A percentile compares a stretch with the other conserved stretches of the same genome.
Evolutionary conservation across 257 asterid genomes (phyloP).

Genomic region (Sherardia arvensis): DNA sequence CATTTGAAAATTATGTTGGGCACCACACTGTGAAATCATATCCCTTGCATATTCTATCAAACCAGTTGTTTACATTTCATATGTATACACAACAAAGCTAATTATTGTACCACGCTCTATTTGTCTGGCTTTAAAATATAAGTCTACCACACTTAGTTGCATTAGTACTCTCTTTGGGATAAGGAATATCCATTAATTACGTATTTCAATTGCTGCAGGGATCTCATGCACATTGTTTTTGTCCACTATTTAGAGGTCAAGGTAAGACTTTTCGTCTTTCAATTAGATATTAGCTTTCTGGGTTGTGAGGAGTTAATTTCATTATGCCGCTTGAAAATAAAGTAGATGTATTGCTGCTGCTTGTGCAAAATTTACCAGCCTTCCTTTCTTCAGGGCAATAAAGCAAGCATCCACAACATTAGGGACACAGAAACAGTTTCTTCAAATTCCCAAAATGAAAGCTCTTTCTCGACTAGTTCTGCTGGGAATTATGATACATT

Average conservation of each 20-base stretch:
- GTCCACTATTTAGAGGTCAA: conserved; percentile 98
- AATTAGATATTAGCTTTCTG: background rate
- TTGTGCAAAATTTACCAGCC: background rate
- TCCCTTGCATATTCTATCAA: background rate
- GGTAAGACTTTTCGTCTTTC: conserved; percentile 36
- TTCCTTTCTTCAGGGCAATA: conserved; percentile 57
- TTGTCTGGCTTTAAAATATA: background rate
- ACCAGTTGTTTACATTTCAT: background rate
- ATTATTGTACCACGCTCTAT: background rate
- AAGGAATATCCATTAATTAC: conserved; percentile 19
- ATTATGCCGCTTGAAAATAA: background rate
- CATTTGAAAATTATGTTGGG: background rate
- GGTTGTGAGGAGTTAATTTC: background rate
- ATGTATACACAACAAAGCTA: background rate
- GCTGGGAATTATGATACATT: conserved; percentile 27
- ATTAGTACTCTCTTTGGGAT: background rate
- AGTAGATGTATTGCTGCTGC: background rate
- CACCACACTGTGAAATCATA: background rate
- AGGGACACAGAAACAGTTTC: conserved; percentile 39
- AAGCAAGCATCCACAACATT: conserved; percentile 32
- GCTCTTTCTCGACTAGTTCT: conserved; percentile 54
- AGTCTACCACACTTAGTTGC: background rate
- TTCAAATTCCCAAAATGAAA: conserved; percentile 51
- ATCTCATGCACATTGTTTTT: conserved; percentile 88
- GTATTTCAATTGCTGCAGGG: conserved; percentile 60